A percentile compares a stretch with the other conserved stretches of the same genome.
phyloP scores from a whole-genome alignment of 768 basidiomycete genomes.

The Pseudohyphozyma bogoriensis region DNA sequence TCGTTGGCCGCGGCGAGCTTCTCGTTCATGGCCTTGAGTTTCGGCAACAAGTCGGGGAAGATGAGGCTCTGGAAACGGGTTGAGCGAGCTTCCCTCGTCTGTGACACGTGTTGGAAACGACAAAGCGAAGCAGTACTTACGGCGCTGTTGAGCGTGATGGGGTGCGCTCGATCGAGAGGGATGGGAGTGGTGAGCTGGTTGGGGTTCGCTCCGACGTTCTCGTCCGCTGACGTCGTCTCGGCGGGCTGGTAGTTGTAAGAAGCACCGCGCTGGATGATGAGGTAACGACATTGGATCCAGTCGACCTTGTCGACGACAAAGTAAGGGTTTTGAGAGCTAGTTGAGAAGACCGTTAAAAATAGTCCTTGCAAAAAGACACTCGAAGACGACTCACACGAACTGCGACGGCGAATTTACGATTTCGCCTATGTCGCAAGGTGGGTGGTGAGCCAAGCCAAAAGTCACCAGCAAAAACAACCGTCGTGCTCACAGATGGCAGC shows the following conservation, averaged over 20 bases:
- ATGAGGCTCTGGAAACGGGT: slow-evolving; percentile 40
- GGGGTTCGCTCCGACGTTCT: background rate
- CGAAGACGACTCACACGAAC: slow-evolving; percentile 45
- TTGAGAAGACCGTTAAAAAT: background rate
- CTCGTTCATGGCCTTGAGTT: slow-evolving; percentile 46
- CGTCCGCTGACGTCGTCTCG: background rate
- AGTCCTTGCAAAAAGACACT: background rate
- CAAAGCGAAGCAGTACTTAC: too few relatives aligned
- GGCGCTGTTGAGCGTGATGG: slow-evolving; percentile 40
- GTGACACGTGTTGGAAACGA: too few relatives aligned
- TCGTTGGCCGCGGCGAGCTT: slow-evolving; percentile 5
- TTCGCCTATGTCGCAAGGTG: too few relatives aligned
- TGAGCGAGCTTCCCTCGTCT: too few relatives aligned
- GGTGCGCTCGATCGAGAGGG: slow-evolving; percentile 45
- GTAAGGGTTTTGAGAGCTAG: slow-evolving; percentile 40
- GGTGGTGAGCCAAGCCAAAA: too few relatives aligned
- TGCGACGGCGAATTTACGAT: slow-evolving; percentile 52
- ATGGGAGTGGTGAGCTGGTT: background rate
- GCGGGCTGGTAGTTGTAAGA: background rate
- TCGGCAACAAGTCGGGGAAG: slow-evolving; percentile 53
- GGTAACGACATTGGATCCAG: slow-evolving; percentile 59
- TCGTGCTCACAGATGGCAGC: slow-evolving; percentile 56
- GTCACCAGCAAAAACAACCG: too few relatives aligned
- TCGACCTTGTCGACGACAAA: slow-evolving; percentile 55
- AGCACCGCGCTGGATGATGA: slow-evolving; percentile 46